Evolutionary conservation across 805 yeast genomes (phyloP), one percentile per base, ranked within the genome.

Genomic region (Metschnikowia orientalis): DNA sequence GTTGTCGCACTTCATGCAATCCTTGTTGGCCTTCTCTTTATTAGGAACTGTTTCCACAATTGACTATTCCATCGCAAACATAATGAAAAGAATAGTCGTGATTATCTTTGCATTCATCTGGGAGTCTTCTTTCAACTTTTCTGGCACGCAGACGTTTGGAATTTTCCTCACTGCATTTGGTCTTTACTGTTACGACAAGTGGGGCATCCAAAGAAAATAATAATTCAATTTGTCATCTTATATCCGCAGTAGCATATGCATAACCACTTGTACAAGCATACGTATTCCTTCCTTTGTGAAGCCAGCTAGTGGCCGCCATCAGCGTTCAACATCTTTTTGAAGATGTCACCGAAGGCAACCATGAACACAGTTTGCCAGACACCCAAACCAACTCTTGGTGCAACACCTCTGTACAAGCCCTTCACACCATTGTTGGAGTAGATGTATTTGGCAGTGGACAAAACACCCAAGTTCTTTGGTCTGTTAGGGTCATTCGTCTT

Each of bases 341-440:
- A 59, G 26, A 88, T 85, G 56, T 92, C 98, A 59, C 97, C 98
- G 47, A 92, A 78, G 8, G 95, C 96, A 39, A 90, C 97, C 97
- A 90, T 90, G 61, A 95, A 90, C 28, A 90, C 87, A 3, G 97
- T 90, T 70, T 92, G 98, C 97, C 97, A 92, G 43, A 90, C 81
- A 52, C 97, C 95, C 45, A 92, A 74, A 36, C 95, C 97, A 48
- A 92, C 77, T 73, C 98, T 83, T 49, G 98, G 97, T 10, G 97
- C 79, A 27, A 89, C 96, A 56, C 98, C 98, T 61, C 95, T 76
- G 59, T 89, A 92, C 42, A 92, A 74, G 38, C 98, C 98, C 63
- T 77, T 79, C 38, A 89, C 40, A 48, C 98, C 98, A 56, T 81
- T 85, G 48, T 79, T 75, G 30, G 70, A 50, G 63, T 88, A 88